Conservation (phyloP, 306 rosid species). For the Herpetospermum pedunculosum region DNA sequence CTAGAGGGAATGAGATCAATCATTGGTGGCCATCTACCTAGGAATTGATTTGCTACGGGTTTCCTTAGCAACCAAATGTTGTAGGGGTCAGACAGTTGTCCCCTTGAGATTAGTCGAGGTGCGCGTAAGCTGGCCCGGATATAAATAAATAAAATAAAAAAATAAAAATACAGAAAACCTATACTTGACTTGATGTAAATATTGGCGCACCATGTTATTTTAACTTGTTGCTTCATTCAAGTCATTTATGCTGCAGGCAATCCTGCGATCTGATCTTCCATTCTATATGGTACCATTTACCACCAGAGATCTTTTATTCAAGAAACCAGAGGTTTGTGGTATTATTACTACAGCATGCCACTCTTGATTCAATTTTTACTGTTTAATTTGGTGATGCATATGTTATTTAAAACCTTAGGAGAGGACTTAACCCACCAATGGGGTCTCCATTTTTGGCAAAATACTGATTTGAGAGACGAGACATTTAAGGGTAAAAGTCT, state of each 20-base stretch:
- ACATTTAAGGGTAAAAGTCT: neutral
- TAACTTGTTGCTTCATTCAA: neutral
- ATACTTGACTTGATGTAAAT: neutral
- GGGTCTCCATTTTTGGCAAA: neutral
- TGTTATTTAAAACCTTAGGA: neutral
- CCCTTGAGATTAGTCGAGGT: too few relatives aligned
- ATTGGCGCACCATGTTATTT: neutral
- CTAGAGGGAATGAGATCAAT: too few relatives aligned
- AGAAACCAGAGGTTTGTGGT: constrained; percentile 72
- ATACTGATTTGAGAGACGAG: neutral
- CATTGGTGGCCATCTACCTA: too few relatives aligned
- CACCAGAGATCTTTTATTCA: constrained; percentile 46
- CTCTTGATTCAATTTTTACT: neutral
- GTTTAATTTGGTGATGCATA: neutral
- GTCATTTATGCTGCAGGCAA: constrained; percentile 43
- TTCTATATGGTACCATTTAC: constrained; percentile 80
- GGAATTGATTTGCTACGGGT: too few relatives aligned
- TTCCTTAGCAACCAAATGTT: too few relatives aligned
- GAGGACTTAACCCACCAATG: neutral
- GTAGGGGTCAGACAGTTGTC: too few relatives aligned
- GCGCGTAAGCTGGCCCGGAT: too few relatives aligned
- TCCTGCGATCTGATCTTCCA: constrained; percentile 86
- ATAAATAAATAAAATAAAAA: too few relatives aligned
- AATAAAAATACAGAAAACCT: too few relatives aligned
- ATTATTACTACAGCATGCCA: constrained; percentile 2